Base-by-base conservation (phyloP, 2,329 filamentous ascomycete species). In the Colletotrichum lindemuthianum region DNA sequence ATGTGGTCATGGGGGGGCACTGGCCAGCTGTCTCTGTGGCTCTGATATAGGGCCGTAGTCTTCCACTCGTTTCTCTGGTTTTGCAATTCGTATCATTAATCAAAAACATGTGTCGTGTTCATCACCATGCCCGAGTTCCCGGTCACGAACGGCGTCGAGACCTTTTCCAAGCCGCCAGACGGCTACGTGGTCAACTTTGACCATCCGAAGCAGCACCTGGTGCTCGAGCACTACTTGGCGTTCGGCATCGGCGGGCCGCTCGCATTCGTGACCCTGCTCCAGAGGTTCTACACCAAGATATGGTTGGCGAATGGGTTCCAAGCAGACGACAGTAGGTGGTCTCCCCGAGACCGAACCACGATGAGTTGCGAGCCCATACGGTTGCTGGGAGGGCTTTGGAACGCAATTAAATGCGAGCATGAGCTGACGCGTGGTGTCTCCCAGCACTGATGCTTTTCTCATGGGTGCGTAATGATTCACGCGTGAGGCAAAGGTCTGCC, bases 231-330 rank as follows among this genome's bases (percentile, higher is more conserved):
- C 55, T 72, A 72, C 47, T 13, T 68, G 10, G 40, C 71, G 7
- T 69, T 67, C 33, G 70, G 65, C 16, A 52, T 70, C 15, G 57
- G 66, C 9, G 65, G 65, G 2, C 43, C 54, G 1, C 59, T 72
- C 6, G 68, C 70, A 1, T 48, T 66, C 1, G 39, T 70, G 2
- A 54, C 66, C 10, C 9, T 72, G 13, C 3, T 49, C 6, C 71
- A 72, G 44, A 55, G 70, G 10, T 59, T 70, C 2, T 72, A 71
- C 52, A 75, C 74, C 3, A 76, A 75, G 56, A 47, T 74, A 0
- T 73, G 58, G 33, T 49, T 72, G 8, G 61, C 68, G 2, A 69
- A 65, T 11, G 70, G 70, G 8, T 45, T 72, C 1, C 58, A 67
- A 6, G 13, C 70, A 6, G 70, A 72, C 13, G 71, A 72, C 60